A percentile compares a stretch with the other conserved stretches of the same genome.
Conservation (phyloP, 257 asterid species). For the Fraxinus cuspidata region DNA sequence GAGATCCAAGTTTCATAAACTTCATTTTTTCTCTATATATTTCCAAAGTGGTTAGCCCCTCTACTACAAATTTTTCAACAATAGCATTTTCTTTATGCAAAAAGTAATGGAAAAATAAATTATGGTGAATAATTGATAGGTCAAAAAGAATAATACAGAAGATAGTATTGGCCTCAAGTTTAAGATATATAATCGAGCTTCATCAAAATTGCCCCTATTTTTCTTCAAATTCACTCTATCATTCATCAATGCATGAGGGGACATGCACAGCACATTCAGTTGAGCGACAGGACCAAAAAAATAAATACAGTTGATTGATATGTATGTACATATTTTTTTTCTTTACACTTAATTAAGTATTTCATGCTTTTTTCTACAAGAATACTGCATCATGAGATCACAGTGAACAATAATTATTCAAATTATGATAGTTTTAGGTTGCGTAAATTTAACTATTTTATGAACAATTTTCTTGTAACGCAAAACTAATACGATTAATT, state of each 20-base stretch:
- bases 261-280: background rate
- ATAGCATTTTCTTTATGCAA: background rate
- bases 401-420: background rate
- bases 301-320: background rate
- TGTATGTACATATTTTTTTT: too few species aligned
- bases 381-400: background rate
- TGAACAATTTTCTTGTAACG: background rate
- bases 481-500: background rate
- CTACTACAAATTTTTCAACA: background rate
- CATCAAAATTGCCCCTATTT: background rate
- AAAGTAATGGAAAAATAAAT: background rate
- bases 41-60: background rate
- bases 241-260: background rate
- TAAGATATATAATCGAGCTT: background rate
- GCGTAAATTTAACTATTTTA: background rate
- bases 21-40: conserved; percentile 35
- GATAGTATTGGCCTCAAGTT: background rate
- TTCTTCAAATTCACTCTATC: background rate
- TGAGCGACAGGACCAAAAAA: background rate
- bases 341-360: background rate
- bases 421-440: background rate
- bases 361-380: background rate
- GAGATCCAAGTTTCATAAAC: conserved; percentile 68
- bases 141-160: background rate
- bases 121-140: background rate